Percentiles rank a stretch among this genome's conserved stretches.
Conservation (phyloP, 805 yeast species). For the Candida piceae region DNA sequence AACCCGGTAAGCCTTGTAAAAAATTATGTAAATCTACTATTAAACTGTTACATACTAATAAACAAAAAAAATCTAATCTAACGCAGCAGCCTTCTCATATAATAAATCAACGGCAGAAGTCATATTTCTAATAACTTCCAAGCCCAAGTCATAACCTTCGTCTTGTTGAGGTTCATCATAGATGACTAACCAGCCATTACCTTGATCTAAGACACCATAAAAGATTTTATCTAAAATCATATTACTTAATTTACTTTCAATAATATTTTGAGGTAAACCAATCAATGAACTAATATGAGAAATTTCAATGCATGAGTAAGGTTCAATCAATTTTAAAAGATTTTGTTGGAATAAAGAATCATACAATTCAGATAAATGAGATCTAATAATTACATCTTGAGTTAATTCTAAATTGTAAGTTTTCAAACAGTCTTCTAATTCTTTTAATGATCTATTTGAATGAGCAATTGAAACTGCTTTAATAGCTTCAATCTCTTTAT, state of each 20-base stretch:
- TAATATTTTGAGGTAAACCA: conserved; percentile 80
- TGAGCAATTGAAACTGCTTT: conserved; percentile 88
- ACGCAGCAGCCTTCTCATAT: conserved; percentile 86
- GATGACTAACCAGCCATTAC: conserved; percentile 93
- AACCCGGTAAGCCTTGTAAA: too few relatives aligned
- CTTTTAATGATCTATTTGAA: conserved; percentile 82
- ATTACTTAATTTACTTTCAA: conserved; percentile 91
- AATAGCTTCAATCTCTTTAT: conserved; percentile 92
- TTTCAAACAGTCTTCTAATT: conserved; percentile 79
- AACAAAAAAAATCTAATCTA: too few relatives aligned
- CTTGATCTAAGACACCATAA: conserved; percentile 95
- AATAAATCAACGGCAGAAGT: conserved; percentile 83
- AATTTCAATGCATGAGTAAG: conserved; percentile 93
- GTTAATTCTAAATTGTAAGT: conserved; percentile 71
- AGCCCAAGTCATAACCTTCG: conserved; percentile 80
- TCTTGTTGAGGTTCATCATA: conserved; percentile 87
- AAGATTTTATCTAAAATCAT: conserved; percentile 96
- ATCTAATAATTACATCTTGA: conserved; percentile 80
- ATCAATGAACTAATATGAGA: conserved; percentile 82
- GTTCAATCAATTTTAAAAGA: conserved; percentile 89
- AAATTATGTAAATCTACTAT: too few relatives aligned
- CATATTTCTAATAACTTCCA: conserved; percentile 83
- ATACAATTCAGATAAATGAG: conserved; percentile 88
- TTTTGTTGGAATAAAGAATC: conserved; percentile 92
- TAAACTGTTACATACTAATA: too few relatives aligned